Conservation (phyloP, 2,329 filamentous ascomycete species). For the Trichoderma koningiopsis region DNA sequence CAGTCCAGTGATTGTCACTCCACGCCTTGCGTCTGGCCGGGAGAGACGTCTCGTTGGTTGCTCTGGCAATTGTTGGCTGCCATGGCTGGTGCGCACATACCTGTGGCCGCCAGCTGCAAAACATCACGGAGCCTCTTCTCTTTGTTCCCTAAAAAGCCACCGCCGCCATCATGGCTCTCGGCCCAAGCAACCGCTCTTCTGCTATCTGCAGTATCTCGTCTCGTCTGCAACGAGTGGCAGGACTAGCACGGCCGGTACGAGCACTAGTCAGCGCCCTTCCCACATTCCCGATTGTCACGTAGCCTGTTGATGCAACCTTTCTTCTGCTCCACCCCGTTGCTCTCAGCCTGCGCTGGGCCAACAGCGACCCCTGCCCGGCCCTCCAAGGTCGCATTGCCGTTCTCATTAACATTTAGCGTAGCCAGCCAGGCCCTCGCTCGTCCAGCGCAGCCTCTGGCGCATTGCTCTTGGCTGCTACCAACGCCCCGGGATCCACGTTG, state of each 20-base stretch:
- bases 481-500: slow-evolving; percentile 26
- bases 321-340: slow-evolving; percentile 17
- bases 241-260: slow-evolving; percentile 1
- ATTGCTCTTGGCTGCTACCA: slow-evolving; percentile 24
- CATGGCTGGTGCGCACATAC: background rate
- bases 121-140: background rate
- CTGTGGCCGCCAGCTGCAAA: background rate
- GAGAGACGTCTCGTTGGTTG: background rate
- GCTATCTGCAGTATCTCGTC: background rate
- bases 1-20: background rate
- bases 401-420: background rate
- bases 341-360: background rate
- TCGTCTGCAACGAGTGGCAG: background rate
- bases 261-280: slow-evolving; percentile 24
- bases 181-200: background rate
- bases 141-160: background rate
- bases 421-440: slow-evolving; percentile 3
- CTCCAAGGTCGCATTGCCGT: slow-evolving; percentile 9
- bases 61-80: background rate
- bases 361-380: slow-evolving; percentile 6
- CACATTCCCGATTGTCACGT: slow-evolving; percentile 26
- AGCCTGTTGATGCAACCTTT: slow-evolving; percentile 25
- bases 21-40: background rate
- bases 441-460: background rate
- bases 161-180: background rate